These are phyloP conservation scores for Tricholoma sp. DNA, from an alignment of 768 basidiomycete genomes.

Conservation along the genomic window DNA sequence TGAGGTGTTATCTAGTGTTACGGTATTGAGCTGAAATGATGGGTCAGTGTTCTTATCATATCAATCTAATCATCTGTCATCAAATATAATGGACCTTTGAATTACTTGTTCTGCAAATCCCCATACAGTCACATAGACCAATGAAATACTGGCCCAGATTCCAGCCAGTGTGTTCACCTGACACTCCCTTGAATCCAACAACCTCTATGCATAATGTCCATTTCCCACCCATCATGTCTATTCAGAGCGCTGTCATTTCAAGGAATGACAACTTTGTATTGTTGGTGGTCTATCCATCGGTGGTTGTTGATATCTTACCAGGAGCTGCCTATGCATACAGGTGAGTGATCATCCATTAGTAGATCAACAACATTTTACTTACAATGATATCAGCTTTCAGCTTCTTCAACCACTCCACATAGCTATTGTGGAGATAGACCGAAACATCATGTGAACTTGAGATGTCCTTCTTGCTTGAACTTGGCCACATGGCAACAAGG, in stretches of 20 bases:
- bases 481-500: background rate
- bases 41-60: background rate
- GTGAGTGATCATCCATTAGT: no score
- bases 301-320: no score
- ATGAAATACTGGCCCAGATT: background rate
- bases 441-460: conserved; percentile 8
- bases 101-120: conserved; percentile 12
- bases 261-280: conserved; percentile 6
- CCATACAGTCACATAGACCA: conserved; percentile 12
- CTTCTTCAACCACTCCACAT: conserved; percentile 3
- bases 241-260: conserved; percentile 12
- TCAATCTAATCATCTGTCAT: conserved; percentile 5
- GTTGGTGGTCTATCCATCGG: conserved; percentile 9
- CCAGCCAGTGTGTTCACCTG: background rate
- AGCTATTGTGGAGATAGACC: conserved; percentile 11
- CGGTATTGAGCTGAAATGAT: conserved; percentile 13
- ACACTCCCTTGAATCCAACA: background rate
- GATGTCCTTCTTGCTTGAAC: background rate
- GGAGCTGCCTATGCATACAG: no score
- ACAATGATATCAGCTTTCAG: conserved; percentile 4
- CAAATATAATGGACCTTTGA: conserved; percentile 1
- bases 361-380: no score
- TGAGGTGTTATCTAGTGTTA: conserved; percentile 20
- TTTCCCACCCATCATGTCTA: background rate
- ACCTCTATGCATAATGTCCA: background rate